Evolutionary conservation across 345 rosid genomes (phyloP), one percentile per base, ranked within the genome.

Genomic region (Salix caprea): DNA sequence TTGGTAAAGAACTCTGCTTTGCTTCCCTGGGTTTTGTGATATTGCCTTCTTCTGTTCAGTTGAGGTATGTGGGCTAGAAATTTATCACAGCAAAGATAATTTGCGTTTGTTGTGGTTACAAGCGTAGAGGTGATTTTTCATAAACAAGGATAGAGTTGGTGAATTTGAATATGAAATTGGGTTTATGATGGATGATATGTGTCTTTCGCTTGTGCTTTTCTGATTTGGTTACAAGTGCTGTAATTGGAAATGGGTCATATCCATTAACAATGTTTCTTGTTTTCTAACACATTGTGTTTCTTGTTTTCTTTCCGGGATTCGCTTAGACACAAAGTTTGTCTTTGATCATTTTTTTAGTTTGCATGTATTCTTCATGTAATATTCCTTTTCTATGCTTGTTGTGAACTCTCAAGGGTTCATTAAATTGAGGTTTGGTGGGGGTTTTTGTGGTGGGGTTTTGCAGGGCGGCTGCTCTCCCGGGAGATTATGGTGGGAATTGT

Each of bases 381-480:
- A 21, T 52, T 18, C 61, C n/a, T 65, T 60, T 67, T 65, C 46
- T 40, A 21, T 62, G 60, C 60, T 23, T 39, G 50, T 37, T 50
- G 73, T 42, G 23, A 48, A 26, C 71, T n/a, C 28, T 61, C 21
- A 34, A 32, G 36, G 48, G 24, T 67, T 72, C 28, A 11, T 36
- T 24, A 34, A 28, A 26, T 28, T 60, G 74, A 56, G 19, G 58
- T 19, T 67, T 65, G 71, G 72, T 15, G 69, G 74, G 54, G 67
- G 60, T 56, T 40, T 40, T 81, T 40, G 44, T 40, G 71, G 42
- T 39, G 48, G 65, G 12, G 40, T 26, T 74, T 77, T 86, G 82
- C 88, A 91, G 96, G 75, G 92, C 92, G 3, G 87, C 88, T 8
- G 71, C 88, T 76, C 81, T 91, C 2, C 92, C 96, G 3, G 85